phyloP scores from a whole-genome alignment of 306 rosid genomes.

The Purshia tridentata region DNA sequence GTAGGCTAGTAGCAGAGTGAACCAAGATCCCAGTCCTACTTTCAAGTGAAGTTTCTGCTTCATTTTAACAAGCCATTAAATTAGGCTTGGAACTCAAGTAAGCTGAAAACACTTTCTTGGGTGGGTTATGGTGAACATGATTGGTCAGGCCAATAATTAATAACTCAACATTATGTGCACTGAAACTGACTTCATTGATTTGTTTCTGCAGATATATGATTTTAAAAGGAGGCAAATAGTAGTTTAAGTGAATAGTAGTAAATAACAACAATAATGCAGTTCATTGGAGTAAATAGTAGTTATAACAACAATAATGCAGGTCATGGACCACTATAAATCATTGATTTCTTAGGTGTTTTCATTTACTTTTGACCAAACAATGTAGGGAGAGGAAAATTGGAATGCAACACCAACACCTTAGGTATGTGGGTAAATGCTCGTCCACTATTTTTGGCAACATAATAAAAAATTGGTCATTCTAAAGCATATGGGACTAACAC shows the following conservation, averaged over 20 bases:
- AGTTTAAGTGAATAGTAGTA: background rate
- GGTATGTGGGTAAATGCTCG: too few species aligned
- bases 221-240: conserved; percentile 3
- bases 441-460: too few species aligned
- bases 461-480: too few species aligned
- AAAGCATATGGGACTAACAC: too few species aligned
- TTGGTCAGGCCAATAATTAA: background rate
- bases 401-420: too few species aligned
- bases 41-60: background rate
- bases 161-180: background rate
- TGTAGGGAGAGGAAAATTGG: too few species aligned
- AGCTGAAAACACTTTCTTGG: too few species aligned
- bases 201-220: background rate
- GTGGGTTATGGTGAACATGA: background rate
- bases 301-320: conserved; percentile 7
- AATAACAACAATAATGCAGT: conserved; percentile 3
- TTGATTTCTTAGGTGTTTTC: too few species aligned
- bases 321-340: conserved; percentile 23
- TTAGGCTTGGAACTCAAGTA: background rate
- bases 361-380: too few species aligned
- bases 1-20: too few species aligned
- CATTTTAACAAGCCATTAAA: background rate
- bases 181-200: background rate
- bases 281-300: background rate
- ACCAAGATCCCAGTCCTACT: too few species aligned